Evolutionary conservation across 2,329 filamentous ascomycete genomes (phyloP).

Genomic region (Aspergillus ruber): DNA sequence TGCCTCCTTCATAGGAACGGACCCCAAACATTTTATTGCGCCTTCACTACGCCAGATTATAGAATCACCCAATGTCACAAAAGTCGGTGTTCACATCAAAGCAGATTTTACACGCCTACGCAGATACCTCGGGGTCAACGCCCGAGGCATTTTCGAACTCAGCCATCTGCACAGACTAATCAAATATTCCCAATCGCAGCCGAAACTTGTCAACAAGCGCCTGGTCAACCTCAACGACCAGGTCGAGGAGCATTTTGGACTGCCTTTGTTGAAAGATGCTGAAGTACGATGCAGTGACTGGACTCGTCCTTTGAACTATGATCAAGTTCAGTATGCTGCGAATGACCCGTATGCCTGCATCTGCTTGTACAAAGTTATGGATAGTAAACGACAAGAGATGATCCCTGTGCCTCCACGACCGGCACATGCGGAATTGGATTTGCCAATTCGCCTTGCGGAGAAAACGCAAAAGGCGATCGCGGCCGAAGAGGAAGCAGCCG

Average conservation of each 20-base stretch:
- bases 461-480: neutral
- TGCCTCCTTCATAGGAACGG: slow-evolving; percentile 51
- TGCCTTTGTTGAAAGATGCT: slow-evolving; percentile 68
- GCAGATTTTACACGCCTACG: slow-evolving; percentile 63
- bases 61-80: slow-evolving; percentile 62
- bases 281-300: slow-evolving; percentile 70
- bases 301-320: slow-evolving; percentile 54
- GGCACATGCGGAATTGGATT: slow-evolving; percentile 58
- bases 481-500: neutral
- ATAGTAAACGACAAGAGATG: slow-evolving; percentile 60
- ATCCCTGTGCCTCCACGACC: slow-evolving; percentile 66
- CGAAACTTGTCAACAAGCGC: slow-evolving; percentile 57
- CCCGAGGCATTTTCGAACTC: slow-evolving; percentile 68
- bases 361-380: slow-evolving; percentile 65
- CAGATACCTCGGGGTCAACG: slow-evolving; percentile 59
- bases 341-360: slow-evolving; percentile 76
- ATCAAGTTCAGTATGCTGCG: slow-evolving; percentile 69
- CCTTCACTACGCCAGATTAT: slow-evolving; percentile 66
- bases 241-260: slow-evolving; percentile 61
- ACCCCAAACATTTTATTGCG: slow-evolving; percentile 53
- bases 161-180: slow-evolving; percentile 76
- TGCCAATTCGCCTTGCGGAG: slow-evolving; percentile 46
- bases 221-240: slow-evolving; percentile 63
- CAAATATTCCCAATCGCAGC: slow-evolving; percentile 54
- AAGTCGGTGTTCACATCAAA: slow-evolving; percentile 70